A percentile compares a stretch with the other conserved stretches of the same genome.
These are phyloP conservation scores for Calcarisporium arbuscula DNA, from an alignment of 2,329 filamentous ascomycete genomes.

Conservation along the genomic window DNA sequence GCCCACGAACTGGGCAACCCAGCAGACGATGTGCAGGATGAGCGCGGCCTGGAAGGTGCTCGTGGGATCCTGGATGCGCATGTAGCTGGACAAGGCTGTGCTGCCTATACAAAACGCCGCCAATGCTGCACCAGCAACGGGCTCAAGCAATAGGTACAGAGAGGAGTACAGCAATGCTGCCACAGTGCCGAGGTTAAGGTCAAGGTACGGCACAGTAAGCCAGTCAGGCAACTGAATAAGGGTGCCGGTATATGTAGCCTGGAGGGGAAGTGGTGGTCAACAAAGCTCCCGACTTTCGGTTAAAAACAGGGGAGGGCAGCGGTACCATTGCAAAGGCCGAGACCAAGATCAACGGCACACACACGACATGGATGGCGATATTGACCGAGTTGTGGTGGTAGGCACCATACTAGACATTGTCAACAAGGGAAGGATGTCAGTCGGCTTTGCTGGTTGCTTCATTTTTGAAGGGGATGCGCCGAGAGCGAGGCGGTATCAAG, in stretches of 20 bases:
- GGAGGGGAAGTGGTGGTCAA: slow-evolving; percentile 8
- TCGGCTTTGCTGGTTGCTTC: neutral
- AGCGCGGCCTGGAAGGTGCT: slow-evolving; percentile 52
- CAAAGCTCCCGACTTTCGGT: neutral
- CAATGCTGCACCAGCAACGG: slow-evolving; percentile 76
- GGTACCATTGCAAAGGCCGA: slow-evolving; percentile 67
- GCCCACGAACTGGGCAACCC: slow-evolving; percentile 86
- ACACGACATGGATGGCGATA: slow-evolving; percentile 71
- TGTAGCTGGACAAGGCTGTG: slow-evolving; percentile 69
- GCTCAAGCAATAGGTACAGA: slow-evolving; percentile 88
- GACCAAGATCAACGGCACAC: slow-evolving; percentile 69
- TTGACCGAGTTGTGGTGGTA: slow-evolving; percentile 78
- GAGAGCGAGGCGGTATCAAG: neutral
- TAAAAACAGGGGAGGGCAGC: slow-evolving; percentile 8
- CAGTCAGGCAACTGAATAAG: slow-evolving; percentile 60
- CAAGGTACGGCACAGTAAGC: slow-evolving; percentile 61
- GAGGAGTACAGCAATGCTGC: slow-evolving; percentile 62
- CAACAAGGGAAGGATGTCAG: slow-evolving; percentile 3
- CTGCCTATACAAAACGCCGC: slow-evolving; percentile 69
- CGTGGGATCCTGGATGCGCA: slow-evolving; percentile 52
- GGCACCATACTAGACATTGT: slow-evolving; percentile 70
- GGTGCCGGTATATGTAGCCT: slow-evolving; percentile 58
- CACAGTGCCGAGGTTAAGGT: slow-evolving; percentile 61
- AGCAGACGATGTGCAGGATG: slow-evolving; percentile 64
- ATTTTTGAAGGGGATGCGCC: too few relatives aligned